Evolutionary conservation across 2,329 filamentous ascomycete species (phyloP), one percentile per base, ranked within the genome.

Genomic region (Lasiodiplodia hormozganensis): DNA sequence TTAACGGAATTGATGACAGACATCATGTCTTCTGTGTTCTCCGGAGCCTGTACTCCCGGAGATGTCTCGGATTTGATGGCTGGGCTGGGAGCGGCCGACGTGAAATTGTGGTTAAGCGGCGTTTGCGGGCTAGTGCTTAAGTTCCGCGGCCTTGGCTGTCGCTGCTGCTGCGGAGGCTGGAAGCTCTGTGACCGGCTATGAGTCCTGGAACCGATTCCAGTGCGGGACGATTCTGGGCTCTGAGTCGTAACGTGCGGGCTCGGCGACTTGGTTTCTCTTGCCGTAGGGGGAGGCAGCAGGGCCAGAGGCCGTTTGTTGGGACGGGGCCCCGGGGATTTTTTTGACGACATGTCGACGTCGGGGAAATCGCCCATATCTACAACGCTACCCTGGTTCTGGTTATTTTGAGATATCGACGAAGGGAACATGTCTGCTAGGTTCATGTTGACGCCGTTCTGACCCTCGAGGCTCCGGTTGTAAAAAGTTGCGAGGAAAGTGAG

Each of bases 401-500:
- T 80, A 53, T 86, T 84, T 57, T 86, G 84, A n/a, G 66, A 40
- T 25, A 68, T 52, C 69, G 92, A 88, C 72, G 89, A 90, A 4
- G 90, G 89, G 76, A 98, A 92, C 76, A 97, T 90, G 73, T 96
- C 94, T 68, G 92, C 89, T 52, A 98, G 87, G 70, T 91, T 93
- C 53, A 98, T 87, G 75, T 92, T 95, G 75, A 92, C 89, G 1
- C 88, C 85, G 21, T 88, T 90, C 73, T 95, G 91, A 43, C 94
- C 93, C 77, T 97, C 94, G 62, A 99, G 82, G 71, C 93, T 97
- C 75, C 96, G 91, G 71, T 97, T 92, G 81, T 98, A 99, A 52
- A 99, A 95, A 14, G 96, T 98, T 56, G 95, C 96, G 23, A 99
- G 86, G 79, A 99, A 98, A 62, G 94, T 97, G 52, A 99, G 86